Conservation (phyloP, 1,139 yeast species). For the Yamadazyma friedrichii region DNA sequence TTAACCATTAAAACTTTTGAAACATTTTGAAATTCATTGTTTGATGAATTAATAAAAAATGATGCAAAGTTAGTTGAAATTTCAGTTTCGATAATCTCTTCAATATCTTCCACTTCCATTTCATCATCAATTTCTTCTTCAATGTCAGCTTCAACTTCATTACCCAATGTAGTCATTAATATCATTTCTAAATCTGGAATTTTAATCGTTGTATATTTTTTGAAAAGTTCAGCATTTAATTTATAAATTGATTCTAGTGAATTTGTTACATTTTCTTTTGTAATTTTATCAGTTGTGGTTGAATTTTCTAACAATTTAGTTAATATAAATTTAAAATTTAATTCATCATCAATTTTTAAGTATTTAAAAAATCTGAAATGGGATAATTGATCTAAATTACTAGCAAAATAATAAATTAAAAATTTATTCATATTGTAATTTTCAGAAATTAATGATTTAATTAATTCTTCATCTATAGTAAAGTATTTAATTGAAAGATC, state of each 20-base stretch:
- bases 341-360: conserved; percentile 20
- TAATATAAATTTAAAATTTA: conserved; percentile 23
- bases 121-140: conserved; percentile 11
- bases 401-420: conserved; percentile 27
- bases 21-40: conserved; percentile 44
- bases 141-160: conserved; percentile 20
- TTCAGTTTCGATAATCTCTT: conserved; percentile 6
- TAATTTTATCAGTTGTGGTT: conserved; percentile 18
- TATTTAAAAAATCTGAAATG: conserved; percentile 23
- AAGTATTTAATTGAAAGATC: conserved; percentile 5
- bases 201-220: conserved; percentile 29
- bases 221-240: conserved; percentile 38
- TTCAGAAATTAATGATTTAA: conserved; percentile 16
- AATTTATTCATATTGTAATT: conserved; percentile 32
- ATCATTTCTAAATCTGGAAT: conserved; percentile 65
- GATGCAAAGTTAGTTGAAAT: conserved; percentile 24
- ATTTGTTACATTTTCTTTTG: conserved; percentile 33
- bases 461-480: conserved; percentile 7
- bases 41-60: conserved; percentile 37
- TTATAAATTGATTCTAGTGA: conserved; percentile 47
- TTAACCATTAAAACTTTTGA: conserved; percentile 2
- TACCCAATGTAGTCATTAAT: conserved; percentile 58
- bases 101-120: conserved; percentile 8
- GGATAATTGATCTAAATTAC: conserved; percentile 18
- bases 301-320: conserved; percentile 23